Conservation (phyloP, 2,329 filamentous ascomycete genomes). For the Aspergillus brasiliensis region DNA sequence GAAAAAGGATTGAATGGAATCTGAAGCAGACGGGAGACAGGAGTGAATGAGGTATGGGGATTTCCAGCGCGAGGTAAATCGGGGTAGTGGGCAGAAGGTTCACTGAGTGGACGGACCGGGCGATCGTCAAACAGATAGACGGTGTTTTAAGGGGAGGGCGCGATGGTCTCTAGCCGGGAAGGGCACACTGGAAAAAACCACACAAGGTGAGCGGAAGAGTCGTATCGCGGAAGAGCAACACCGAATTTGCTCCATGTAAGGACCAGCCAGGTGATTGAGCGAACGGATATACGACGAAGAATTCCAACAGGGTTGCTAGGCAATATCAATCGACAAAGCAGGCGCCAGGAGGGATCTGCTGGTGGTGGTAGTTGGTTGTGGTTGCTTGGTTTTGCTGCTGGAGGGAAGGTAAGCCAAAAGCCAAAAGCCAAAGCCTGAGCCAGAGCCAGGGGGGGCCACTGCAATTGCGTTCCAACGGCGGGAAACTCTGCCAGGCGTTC, state of each 20-base stretch:
- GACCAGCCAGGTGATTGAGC: conserved; percentile 24
- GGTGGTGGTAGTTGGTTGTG: not conserved
- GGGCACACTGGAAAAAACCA: conserved; percentile 23
- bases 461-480: conserved; percentile 12
- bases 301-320: conserved; percentile 13
- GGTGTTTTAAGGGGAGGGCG: conserved; percentile 28
- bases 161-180: conserved; percentile 27
- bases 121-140: conserved; percentile 20
- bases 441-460: not conserved
- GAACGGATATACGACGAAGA: conserved; percentile 11
- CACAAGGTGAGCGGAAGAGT: conserved; percentile 17
- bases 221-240: conserved; percentile 10
- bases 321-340: conserved; percentile 11
- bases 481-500: conserved; percentile 3
- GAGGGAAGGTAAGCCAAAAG: conserved; percentile 6
- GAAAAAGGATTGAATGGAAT: conserved; percentile 8
- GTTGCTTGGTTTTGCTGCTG: not conserved
- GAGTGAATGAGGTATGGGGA: conserved; percentile 9
- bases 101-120: conserved; percentile 16
- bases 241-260: conserved; percentile 18
- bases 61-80: conserved; percentile 11
- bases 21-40: not conserved
- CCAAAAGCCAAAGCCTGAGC: not conserved
- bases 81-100: conserved; percentile 16
- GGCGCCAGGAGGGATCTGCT: conserved; percentile 14